Base-by-base conservation (phyloP, 1,284 basidiomycete species). In the Ustilago xerochloae region DNA sequence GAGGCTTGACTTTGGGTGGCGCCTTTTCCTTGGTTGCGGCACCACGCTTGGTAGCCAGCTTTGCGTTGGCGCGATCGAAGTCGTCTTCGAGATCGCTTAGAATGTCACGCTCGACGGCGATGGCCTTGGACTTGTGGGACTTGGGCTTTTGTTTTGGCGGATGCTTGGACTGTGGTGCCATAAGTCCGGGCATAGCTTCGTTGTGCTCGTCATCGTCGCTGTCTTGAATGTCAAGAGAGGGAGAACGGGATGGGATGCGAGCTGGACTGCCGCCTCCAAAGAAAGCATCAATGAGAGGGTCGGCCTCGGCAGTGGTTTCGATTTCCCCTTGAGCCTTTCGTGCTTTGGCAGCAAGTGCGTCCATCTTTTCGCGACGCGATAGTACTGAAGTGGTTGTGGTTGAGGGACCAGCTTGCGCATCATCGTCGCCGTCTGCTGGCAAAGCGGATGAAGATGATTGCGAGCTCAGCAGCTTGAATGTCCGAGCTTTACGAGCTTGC, bases 1-100 rank as follows among this genome's bases (percentile, higher is more conserved):
- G 72, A 6, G 77, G 77, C 56, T 74, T 68, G 52, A 67, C 49
- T 28, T 67, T 67, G 39, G 64, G 61, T 32, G 47, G 69, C 5
- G 22, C 32, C 28, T 67, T 61, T 12, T 72, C 60, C 51, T 61
- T 61, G n/a, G 50, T 6, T 18, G 49, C 22, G 43, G 46, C 46
- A n/a, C 58, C 46, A 6, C 63, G 63, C 24, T 67, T 66, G 28
- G 59, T 53, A 8, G 63, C 59, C 9, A 28, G 55, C n/a, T 63
- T 72, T 20, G 48, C 43, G 32, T 71, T 64, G 36, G 47, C 49
- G 10, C 35, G 52, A 20, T 57, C 58, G 32, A 54, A 61, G 36
- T 59, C 63, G 29, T 51, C 63, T 33, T 66, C 59, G 20, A 60
- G 63, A 33, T 66, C 69, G 63, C 60, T 63, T 43, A 66, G 63